Evolutionary conservation across 2,329 filamentous ascomycete genomes (phyloP), one percentile per base, ranked within the genome.

Genomic region (Xylariomycetidae sp.): DNA sequence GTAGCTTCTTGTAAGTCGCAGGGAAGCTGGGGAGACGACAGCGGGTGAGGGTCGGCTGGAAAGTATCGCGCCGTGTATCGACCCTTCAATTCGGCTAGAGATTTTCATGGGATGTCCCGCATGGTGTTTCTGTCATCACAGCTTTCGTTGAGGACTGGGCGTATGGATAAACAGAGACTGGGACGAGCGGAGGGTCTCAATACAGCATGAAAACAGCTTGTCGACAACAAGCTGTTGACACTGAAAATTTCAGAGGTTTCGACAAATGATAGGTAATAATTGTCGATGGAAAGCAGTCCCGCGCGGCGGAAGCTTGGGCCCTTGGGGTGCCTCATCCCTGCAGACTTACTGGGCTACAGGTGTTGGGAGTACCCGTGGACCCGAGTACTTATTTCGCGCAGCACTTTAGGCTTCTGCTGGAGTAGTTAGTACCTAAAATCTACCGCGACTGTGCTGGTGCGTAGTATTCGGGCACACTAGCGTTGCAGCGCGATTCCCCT

Each of bases 71-170:
- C 69, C 65, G 63, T 68, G 74, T 65, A 73, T 68, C 65, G 71
- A 72, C 66, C 72, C 63, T 61, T 77, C 71, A 61, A 77, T 67
- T 71, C 69, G 70, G 63, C 64, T 69, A 51, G 67, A 62, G 62
- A 69, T 62, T 72, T 69, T 77, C 74, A 79, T 79, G 70, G 65
- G 73, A 61, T 67, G 63, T 63, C 68, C 64, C 58, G 60, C 54
- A 58, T 58, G 42, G 41, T 57, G 44, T 46, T 51, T 46, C 38
- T 41, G 45, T 53, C 52, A 56, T 52, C 49, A 58, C 51, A 53
- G 40, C 49, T 46, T 50, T 45, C 34, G 29, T 48, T 47, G 34
- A 28, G 27, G 22, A 23, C 39, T 42, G 42, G 38, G 33, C 33
- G 33, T 36, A 46, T 41, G 27, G 33, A 29, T 33, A 25, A 23